These are phyloP conservation scores for Leptographium lundbergii DNA, from an alignment of 2,329 filamentous ascomycete species.

Conservation along the genomic window DNA sequence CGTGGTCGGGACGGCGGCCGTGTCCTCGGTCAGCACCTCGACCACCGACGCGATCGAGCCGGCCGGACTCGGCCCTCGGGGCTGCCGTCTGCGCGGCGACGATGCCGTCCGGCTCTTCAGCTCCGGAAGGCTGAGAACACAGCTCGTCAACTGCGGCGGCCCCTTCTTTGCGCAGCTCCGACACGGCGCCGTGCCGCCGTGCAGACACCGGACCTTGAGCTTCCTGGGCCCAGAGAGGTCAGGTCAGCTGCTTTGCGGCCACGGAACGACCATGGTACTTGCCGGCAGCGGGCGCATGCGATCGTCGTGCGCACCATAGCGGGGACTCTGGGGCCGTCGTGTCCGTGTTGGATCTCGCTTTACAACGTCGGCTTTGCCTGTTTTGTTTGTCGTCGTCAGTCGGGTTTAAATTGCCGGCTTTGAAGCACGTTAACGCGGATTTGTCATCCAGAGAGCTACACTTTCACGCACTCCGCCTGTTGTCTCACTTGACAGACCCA, in stretches of 20 bases:
- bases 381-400: not conserved
- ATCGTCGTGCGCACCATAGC: conserved; percentile 8
- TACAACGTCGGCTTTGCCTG: not conserved
- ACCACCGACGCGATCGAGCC: not conserved
- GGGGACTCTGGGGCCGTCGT: too few relatives aligned
- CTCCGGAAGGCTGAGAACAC: not conserved
- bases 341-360: not conserved
- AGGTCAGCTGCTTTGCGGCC: not conserved
- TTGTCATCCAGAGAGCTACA: too few relatives aligned
- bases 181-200: conserved; percentile 5
- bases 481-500: not conserved
- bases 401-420: not conserved
- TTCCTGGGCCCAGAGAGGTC: not conserved
- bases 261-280: not conserved
- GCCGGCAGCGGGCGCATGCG: conserved; percentile 7
- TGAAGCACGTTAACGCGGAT: not conserved
- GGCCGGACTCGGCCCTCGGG: not conserved
- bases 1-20: too few relatives aligned
- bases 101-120: not conserved
- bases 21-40: too few relatives aligned
- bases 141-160: not conserved
- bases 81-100: not conserved
- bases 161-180: conserved; percentile 4
- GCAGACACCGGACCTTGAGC: conserved; percentile 8
- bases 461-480: too few relatives aligned